Conservation (phyloP, 2,329 filamentous ascomycete species). For the Diaporthe capsici region DNA sequence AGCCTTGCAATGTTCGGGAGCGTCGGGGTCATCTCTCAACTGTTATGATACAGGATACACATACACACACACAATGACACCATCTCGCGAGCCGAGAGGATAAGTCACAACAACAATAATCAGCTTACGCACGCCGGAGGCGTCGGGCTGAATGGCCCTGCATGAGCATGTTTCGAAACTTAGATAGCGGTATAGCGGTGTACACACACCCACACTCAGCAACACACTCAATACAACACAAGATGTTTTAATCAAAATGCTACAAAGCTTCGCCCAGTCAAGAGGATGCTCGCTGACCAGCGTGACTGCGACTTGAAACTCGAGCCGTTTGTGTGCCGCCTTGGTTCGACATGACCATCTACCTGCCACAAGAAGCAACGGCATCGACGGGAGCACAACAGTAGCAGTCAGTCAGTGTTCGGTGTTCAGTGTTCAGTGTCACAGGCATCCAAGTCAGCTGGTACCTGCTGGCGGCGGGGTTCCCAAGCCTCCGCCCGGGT, state of each 20-base stretch:
- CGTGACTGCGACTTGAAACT: slow-evolving; percentile 30
- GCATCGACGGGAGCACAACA: slow-evolving; percentile 18
- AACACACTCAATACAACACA: slow-evolving; percentile 8
- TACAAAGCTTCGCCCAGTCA: neutral
- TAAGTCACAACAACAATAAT: neutral
- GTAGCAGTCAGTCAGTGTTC: neutral
- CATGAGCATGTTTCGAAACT: slow-evolving; percentile 26
- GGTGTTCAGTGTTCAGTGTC: neutral
- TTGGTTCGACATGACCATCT: neutral
- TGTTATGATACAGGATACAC: neutral
- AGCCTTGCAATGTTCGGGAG: slow-evolving; percentile 23
- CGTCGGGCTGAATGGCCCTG: slow-evolving; percentile 8
- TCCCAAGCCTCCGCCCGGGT: neutral
- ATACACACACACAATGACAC: slow-evolving; percentile 14
- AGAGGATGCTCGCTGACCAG: neutral
- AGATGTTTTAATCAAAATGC: slow-evolving; percentile 14
- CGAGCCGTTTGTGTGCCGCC: neutral
- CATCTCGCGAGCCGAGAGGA: slow-evolving; percentile 23
- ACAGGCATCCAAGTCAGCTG: slow-evolving; percentile 21
- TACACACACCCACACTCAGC: slow-evolving; percentile 5
- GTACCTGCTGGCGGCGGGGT: neutral
- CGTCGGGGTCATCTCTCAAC: neutral
- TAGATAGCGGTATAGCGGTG: slow-evolving; percentile 20
- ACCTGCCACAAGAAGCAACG: slow-evolving; percentile 25
- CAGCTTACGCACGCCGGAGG: slow-evolving; percentile 18